Evolutionary conservation across 2,329 filamentous ascomycete genomes (phyloP), one percentile per base, ranked within the genome.

Genomic region (Atkinsonella hypoxylon): DNA sequence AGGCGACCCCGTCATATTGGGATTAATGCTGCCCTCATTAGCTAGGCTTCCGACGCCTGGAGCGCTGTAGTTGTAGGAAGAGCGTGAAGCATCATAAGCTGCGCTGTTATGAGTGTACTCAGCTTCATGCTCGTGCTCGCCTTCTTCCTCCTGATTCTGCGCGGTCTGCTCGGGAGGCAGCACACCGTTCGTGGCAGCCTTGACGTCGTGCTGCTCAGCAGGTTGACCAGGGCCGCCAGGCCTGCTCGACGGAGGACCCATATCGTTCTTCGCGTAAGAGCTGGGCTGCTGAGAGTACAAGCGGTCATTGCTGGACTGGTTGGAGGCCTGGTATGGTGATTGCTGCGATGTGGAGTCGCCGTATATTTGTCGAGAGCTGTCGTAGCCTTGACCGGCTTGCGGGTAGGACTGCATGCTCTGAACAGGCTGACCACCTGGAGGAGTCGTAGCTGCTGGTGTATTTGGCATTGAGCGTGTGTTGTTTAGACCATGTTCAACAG

Each of bases 391-490:
- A 51, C 73, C 81, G 58, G 70, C 78, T 55, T 76, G 71, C 48
- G 82, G 84, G 65, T 95, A 95, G 3, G 82, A 72, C 59, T 85
- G 85, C 77, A 95, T 89, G 61, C 78, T 83, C 59, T 89, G 85
- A 55, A 94, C 76, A 11, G 51, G 17, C 30, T 78, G 76, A 54
- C 77, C 79, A 22, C 87, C 89, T 0, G 91, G 91, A 12, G 91
- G 90, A 0, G 91, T 95, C 6, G 88, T 91, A 26, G 89, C 89
- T 54, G 89, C 89, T 54, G 89, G 89, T n/a, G 88, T 94, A 10
- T 85, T 88, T 50, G 89, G 89, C 76, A 95, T 88, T 55, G 88
- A 94, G 59, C 88, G 84, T 53, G 85, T 74, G 67, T 85, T 89
- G 71, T 78, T 87, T 59, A 93, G 71, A 53, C 81, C 58, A 26